Evolutionary conservation across 495 filamentous ascomycete genomes (phyloP), one percentile per base, ranked within the genome.

Genomic region (Umbilicaria muhlenbergii): DNA sequence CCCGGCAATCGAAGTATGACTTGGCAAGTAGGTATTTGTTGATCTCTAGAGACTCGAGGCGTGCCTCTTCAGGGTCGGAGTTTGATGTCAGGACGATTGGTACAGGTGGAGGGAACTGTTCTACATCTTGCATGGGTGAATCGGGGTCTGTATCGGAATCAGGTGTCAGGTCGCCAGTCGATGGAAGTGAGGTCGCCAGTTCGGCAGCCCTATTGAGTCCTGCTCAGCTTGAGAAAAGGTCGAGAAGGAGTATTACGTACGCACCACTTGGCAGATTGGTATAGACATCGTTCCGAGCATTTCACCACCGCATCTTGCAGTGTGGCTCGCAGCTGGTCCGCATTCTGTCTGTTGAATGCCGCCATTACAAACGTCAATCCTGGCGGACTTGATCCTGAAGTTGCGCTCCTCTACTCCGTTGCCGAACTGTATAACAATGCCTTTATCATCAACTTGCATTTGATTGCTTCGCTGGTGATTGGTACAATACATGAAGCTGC

Each of bases 231-330:
- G 16, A 42, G 16, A 17, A 42, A 32, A 41, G 34, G 32, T 8
- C 32, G 16, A 21, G 2, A 28, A 28, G 6, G 8, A 28, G 4
- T 28, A 21, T 5, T 8, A 28, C 24, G 24, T 28, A 36, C 51
- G 36, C 73, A 95, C 91, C 92, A 96, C 79, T 96, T 99, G 12
- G 92, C 79, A 13, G 87, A 87, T 50, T 95, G 87, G 59, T 94
- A 96, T 3, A 99, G 74, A 65, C 92, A 94, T 56, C 92, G 69
- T 51, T 99, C 92, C 0, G 85, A 91, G 67, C 86, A 95, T 54
- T 86, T 86, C 2, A 93, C 70, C 0, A 85, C 77, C 17, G 89
- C 86, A 45, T 82, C 77, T 56, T 93, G 83, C 36, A 96, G 70
- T 8, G 78, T 70, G 18, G 67, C 71, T 56, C 77, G 69, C 21